Evolutionary conservation across 805 yeast species (phyloP), one percentile per base, ranked within the genome.

Genomic region (Saccharomyces paradoxus): DNA sequence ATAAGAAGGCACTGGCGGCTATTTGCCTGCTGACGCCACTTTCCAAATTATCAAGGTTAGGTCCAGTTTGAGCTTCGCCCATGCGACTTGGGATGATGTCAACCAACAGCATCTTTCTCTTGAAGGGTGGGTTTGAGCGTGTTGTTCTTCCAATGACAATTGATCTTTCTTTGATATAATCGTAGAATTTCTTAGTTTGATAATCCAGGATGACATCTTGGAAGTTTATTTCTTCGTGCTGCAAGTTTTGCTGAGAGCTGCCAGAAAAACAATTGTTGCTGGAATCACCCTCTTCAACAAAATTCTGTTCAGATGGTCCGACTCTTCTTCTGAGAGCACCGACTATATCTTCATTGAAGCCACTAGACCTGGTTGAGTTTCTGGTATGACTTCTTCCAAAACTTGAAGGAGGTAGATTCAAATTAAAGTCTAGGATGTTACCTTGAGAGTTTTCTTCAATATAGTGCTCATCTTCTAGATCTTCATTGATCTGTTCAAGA

Each of bases 351-450:
- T 55, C 54, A 17, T 60, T 50, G 13, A 54, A 66, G 13, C 56
- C 51, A 24, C 53, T 50, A 9, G 55, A 56, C 26, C 50, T 57
- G n/a, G 63, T 60, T 1, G 56, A 48, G 26, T 54, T 60, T 31
- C 68, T 59, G 7, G 63, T 65, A 2, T 50, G 31, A 37, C 51
- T 50, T 41, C 67, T 55, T 2, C 70, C 71, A 49, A 65, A 61
- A 50, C 71, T 67, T 12, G 72, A 69, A 7, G 72, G 67, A 0
- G 71, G 70, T 32, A 68, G 51, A 10, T 65, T 63, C 17, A 69
- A 55, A 50, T 67, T 62, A 31, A 65, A 53, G 7, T 58, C 52
- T 52, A 65, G 44, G 28, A 56, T 56, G 30, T 58, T 60, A 21
- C 52, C 53, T 24, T 55, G 51, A 26, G 49, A 46, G 30, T 49